These are phyloP conservation scores for Pigoraptor vietnamica DNA, from an alignment of 78 protist genomes.

Conservation along the genomic window DNA sequence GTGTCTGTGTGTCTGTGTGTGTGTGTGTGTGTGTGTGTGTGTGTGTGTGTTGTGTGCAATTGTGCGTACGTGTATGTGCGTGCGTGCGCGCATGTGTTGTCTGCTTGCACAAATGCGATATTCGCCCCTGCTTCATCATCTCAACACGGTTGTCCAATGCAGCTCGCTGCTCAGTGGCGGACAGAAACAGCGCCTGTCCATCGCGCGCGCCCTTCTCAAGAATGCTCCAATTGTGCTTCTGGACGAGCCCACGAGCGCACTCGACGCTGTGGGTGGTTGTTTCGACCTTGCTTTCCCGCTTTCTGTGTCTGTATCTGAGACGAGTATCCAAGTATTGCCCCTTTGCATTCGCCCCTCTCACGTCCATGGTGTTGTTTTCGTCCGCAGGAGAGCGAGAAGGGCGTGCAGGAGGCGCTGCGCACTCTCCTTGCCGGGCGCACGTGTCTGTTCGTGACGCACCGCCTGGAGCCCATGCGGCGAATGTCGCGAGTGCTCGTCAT, in stretches of 20 bases:
- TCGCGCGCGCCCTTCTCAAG: constrained; percentile 89
- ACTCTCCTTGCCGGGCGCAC: constrained; percentile 42
- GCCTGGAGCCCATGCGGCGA: constrained; percentile 69
- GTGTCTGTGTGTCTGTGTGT: neutral
- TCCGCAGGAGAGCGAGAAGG: constrained; percentile 46
- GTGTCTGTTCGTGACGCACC: constrained; percentile 68
- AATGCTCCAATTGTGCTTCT: constrained; percentile 88
- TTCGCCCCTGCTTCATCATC: no score
- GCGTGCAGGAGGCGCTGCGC: constrained; percentile 81
- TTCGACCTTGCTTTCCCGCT: no score
- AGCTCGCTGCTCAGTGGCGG: constrained; percentile 82
- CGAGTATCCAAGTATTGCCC: neutral
- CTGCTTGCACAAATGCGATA: no score
- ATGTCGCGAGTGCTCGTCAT: neutral
- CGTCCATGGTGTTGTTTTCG: neutral
- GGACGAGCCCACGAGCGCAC: constrained; percentile 91
- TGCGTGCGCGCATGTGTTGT: neutral
- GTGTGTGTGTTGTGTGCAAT: no score
- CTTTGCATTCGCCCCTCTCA: neutral
- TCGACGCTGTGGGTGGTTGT: constrained; percentile 52
- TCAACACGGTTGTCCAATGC: neutral
- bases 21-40: no score
- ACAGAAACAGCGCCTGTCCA: constrained; percentile 81
- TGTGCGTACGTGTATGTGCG: neutral
- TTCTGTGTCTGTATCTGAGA: no score